A percentile compares a stretch with the other conserved stretches of the same genome.
phyloP scores from a whole-genome alignment of 2,329 filamentous ascomycete genomes.

The Teratosphaeriaceae sp. region DNA sequence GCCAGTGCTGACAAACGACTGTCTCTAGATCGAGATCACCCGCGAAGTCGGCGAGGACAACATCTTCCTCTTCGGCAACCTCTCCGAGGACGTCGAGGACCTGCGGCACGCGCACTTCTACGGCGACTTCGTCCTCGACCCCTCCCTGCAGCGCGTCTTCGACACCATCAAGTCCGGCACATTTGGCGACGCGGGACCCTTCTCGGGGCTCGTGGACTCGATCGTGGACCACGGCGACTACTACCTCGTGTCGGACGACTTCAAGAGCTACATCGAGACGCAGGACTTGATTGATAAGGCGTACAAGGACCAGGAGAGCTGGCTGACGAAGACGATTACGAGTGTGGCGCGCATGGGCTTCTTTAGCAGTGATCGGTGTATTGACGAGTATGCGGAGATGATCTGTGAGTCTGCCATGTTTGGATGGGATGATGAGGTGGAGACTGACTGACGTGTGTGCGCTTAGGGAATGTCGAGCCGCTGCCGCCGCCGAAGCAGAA shows the following conservation, averaged over 20 bases:
- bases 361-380: constrained; percentile 91
- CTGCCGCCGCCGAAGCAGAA: constrained; percentile 7
- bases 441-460: no score
- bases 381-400: constrained; percentile 92
- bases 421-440: neutral
- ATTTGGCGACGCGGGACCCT: constrained; percentile 74
- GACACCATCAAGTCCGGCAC: constrained; percentile 68
- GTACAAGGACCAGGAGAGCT: constrained; percentile 86
- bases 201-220: constrained; percentile 74
- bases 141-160: constrained; percentile 74
- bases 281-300: constrained; percentile 86
- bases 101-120: constrained; percentile 87
- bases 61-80: constrained; percentile 96
- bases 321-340: constrained; percentile 83
- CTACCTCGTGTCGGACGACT: constrained; percentile 96
- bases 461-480: constrained; percentile 5
- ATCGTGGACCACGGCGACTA: constrained; percentile 94
- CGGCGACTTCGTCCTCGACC: constrained; percentile 68
- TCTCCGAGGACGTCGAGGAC: constrained; percentile 94
- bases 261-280: constrained; percentile 88
- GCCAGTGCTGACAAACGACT: neutral
- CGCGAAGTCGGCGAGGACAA: constrained; percentile 94
- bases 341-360: constrained; percentile 90
- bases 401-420: constrained; percentile 67
- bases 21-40: constrained; percentile 59